Evolutionary conservation across 73 alveolate genomes (phyloP).

Genomic region (Paramecium biaurelia): DNA sequence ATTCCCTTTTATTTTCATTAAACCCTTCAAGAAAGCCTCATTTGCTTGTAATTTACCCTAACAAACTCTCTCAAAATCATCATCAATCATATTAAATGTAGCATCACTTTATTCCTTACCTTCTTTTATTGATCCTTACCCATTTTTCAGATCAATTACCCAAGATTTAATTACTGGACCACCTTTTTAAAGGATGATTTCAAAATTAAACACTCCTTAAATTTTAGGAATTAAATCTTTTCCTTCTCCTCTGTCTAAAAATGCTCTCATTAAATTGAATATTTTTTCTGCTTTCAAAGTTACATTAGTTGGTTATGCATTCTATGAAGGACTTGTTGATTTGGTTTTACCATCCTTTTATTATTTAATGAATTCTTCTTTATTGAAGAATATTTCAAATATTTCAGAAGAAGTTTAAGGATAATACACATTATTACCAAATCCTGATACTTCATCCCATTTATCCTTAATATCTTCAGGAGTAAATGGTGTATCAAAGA

Average conservation of each 20-base stretch:
- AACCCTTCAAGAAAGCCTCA: slow-evolving; percentile 85
- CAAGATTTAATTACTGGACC: slow-evolving; percentile 75
- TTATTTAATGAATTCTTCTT: slow-evolving; percentile 19
- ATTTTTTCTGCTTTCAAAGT: slow-evolving; percentile 16
- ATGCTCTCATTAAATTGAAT: slow-evolving; percentile 34
- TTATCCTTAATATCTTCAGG: slow-evolving; percentile 76
- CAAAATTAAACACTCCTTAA: slow-evolving; percentile 73
- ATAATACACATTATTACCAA: slow-evolving; percentile 36
- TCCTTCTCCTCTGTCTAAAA: slow-evolving; percentile 74
- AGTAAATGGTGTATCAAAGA: slow-evolving; percentile 72
- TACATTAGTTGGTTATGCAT: neutral
- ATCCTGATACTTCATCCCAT: slow-evolving; percentile 50
- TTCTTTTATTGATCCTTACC: slow-evolving; percentile 70
- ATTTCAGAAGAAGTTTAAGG: slow-evolving; percentile 57
- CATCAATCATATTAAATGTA: slow-evolving; percentile 83
- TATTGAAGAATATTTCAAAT: slow-evolving; percentile 46
- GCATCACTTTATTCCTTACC: slow-evolving; percentile 78
- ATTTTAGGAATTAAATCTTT: slow-evolving; percentile 74
- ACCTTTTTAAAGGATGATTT: slow-evolving; percentile 68
- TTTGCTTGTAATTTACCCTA: slow-evolving; percentile 81
- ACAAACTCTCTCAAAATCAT: slow-evolving; percentile 78
- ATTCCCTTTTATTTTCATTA: slow-evolving; percentile 84
- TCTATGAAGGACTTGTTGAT: neutral
- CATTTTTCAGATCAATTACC: slow-evolving; percentile 80
- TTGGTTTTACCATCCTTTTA: slow-evolving; percentile 11